Evolutionary conservation across 2,329 filamentous ascomycete genomes (phyloP).

Genomic region (Chaetomiaceae sp.): DNA sequence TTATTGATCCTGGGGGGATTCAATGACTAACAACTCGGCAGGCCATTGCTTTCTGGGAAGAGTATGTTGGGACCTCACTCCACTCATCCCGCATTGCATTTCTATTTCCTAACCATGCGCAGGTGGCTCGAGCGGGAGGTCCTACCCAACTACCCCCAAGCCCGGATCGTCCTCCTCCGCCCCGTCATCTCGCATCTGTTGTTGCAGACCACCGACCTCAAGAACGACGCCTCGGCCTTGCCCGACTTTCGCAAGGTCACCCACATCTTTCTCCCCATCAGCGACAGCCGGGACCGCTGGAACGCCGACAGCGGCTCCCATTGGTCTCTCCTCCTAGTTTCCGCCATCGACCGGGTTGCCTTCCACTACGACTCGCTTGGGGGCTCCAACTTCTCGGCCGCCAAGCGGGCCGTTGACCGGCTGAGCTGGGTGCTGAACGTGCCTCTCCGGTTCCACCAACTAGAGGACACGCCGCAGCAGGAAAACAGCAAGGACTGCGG

Average conservation of each 20-base stretch:
- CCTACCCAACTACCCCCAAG: slow-evolving; percentile 71
- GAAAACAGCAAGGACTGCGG: slow-evolving; percentile 92
- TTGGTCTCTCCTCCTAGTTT: slow-evolving; percentile 91
- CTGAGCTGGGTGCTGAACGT: slow-evolving; percentile 64
- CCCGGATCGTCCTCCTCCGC: slow-evolving; percentile 83
- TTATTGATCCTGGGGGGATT: background rate
- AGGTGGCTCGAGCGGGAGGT: slow-evolving; percentile 87
- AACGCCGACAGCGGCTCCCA: slow-evolving; percentile 87
- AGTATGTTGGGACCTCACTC: slow-evolving; percentile 51
- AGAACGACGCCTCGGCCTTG: slow-evolving; percentile 59
- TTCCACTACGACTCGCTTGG: slow-evolving; percentile 95
- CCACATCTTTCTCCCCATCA: slow-evolving; percentile 93
- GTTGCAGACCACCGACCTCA: slow-evolving; percentile 62
- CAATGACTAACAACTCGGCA: slow-evolving; percentile 35
- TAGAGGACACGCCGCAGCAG: slow-evolving; percentile 84
- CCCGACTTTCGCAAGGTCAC: slow-evolving; percentile 77
- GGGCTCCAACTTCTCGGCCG: slow-evolving; percentile 70
- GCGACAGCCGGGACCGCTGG: slow-evolving; percentile 73
- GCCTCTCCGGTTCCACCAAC: slow-evolving; percentile 68
- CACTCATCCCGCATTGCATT: background rate
- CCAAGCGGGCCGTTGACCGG: slow-evolving; percentile 62
- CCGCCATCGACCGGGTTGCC: slow-evolving; percentile 78
- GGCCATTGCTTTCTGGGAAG: slow-evolving; percentile 98
- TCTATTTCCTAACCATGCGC: slow-evolving; percentile 1
- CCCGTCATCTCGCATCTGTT: slow-evolving; percentile 92